phyloP scores from a whole-genome alignment of 1,284 basidiomycete genomes.

The Ceratobasidium theobromae region DNA sequence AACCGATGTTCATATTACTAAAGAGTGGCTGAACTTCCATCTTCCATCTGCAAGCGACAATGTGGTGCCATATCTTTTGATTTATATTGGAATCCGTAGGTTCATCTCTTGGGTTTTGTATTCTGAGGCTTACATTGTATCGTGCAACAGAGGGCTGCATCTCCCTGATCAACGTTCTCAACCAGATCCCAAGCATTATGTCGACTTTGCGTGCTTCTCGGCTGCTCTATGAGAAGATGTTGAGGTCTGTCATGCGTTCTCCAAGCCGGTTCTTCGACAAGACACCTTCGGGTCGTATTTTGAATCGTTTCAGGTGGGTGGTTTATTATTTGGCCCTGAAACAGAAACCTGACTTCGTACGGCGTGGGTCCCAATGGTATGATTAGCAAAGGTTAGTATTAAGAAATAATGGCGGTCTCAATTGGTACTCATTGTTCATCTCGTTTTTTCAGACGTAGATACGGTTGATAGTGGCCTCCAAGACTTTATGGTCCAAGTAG shows the following conservation, averaged over 20 bases:
- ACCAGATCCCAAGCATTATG: conserved; percentile 3
- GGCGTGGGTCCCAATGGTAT: neutral
- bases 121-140: no score
- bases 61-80: neutral
- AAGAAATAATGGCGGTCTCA: no score
- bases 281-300: conserved; percentile 3
- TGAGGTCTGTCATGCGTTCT: conserved; percentile 9
- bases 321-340: neutral
- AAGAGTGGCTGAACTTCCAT: neutral
- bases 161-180: neutral
- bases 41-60: neutral
- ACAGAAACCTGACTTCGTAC: neutral
- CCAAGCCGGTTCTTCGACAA: conserved; percentile 11
- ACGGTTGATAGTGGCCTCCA: conserved; percentile 22
- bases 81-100: conserved; percentile 13
- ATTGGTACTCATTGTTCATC: neutral
- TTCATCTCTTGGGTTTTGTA: neutral
- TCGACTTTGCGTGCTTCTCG: conserved; percentile 16
- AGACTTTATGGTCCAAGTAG: neutral
- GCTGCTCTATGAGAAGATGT: neutral
- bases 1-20: neutral
- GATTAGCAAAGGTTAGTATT: no score
- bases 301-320: conserved; percentile 23
- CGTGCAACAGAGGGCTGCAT: neutral
- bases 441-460: conserved; percentile 20